Conservation (phyloP, 768 basidiomycete species). For the Mrakia blollopis region DNA sequence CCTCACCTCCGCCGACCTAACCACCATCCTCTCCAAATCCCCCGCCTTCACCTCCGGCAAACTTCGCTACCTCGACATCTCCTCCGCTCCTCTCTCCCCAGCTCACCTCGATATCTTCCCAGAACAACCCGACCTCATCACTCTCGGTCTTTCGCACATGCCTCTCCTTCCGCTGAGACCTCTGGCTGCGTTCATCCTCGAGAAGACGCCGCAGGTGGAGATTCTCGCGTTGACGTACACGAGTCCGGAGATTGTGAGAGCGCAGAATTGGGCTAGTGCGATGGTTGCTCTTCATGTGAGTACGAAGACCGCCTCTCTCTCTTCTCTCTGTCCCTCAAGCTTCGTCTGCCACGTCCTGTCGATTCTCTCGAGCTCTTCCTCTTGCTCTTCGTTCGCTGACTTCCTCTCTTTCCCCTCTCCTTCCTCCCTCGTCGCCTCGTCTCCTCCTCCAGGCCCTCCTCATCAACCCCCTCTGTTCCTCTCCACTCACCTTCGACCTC, state of each 20-base stretch:
- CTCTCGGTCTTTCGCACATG: slow-evolving; percentile 84
- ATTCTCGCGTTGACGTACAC: slow-evolving; percentile 74
- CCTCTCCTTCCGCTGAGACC: slow-evolving; percentile 60
- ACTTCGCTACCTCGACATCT: slow-evolving; percentile 83
- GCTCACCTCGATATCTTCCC: slow-evolving; percentile 54
- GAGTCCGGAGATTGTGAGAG: slow-evolving; percentile 54
- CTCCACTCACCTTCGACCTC: slow-evolving; percentile 65
- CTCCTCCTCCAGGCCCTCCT: slow-evolving; percentile 53
- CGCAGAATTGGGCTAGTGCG: slow-evolving; percentile 5
- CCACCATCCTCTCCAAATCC: slow-evolving; percentile 61
- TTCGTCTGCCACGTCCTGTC: slow-evolving; percentile 53
- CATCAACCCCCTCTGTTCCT: slow-evolving; percentile 71
- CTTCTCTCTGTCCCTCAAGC: neutral
- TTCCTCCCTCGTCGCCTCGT: neutral
- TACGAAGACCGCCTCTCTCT: neutral
- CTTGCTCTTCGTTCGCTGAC: slow-evolving; percentile 48
- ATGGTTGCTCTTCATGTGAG: slow-evolving; percentile 25
- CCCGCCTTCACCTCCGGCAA: slow-evolving; percentile 73
- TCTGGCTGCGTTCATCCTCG: slow-evolving; percentile 63
- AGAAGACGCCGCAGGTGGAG: slow-evolving; percentile 71
- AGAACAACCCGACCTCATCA: slow-evolving; percentile 69
- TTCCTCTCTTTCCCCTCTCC: neutral
- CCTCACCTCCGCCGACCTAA: slow-evolving; percentile 61
- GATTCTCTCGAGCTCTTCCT: slow-evolving; percentile 35
- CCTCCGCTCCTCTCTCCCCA: slow-evolving; percentile 67